These are phyloP conservation scores for Globisporangium recalcitrans DNA, from an alignment of 352 stramenopile species.

Conservation along the genomic window DNA sequence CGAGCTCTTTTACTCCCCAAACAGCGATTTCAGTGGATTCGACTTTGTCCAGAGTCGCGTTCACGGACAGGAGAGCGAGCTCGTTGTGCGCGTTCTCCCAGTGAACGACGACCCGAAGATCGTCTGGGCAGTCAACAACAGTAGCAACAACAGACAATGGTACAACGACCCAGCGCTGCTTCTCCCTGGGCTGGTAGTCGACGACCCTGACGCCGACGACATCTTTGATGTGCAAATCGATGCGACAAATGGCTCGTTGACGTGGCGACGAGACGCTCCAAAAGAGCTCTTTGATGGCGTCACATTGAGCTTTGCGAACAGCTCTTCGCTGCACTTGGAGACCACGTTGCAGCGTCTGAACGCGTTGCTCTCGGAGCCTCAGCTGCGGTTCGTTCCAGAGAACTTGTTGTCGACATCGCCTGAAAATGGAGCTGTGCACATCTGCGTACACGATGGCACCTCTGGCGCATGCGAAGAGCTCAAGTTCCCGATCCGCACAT, in stretches of 20 bases:
- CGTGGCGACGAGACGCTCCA: conserved; percentile 10
- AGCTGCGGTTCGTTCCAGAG: conserved; percentile 22
- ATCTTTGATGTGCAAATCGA: conserved; percentile 28
- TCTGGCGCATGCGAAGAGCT: conserved; percentile 21
- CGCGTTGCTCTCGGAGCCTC: conserved; percentile 21
- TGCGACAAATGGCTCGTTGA: conserved; percentile 23
- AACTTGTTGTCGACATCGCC: not conserved
- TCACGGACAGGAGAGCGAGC: not conserved
- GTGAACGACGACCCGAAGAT: conserved; percentile 23
- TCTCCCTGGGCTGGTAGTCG: conserved; percentile 27
- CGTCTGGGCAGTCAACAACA: not conserved
- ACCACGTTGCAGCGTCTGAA: conserved; percentile 28
- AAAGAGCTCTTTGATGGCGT: conserved; percentile 28
- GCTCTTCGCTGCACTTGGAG: conserved; percentile 16
- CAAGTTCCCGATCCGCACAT: conserved; percentile 13
- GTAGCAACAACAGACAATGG: conserved; percentile 17
- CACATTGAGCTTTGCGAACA: conserved; percentile 10
- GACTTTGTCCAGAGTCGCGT: conserved; percentile 9
- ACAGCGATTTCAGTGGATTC: conserved; percentile 13
- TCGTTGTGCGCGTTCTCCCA: conserved; percentile 14
- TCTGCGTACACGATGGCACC: conserved; percentile 29
- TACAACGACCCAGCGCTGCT: conserved; percentile 22
- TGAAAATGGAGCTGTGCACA: conserved; percentile 3
- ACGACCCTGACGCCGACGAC: conserved; percentile 32
- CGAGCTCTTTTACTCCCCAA: conserved; percentile 13